phyloP scores from a whole-genome alignment of 176 grass and related monocot species.

The sorghum (Sorghum bicolor) region Sorghum_bicolor_NCBIv3 NC_012873.2:61501-62000 shows the following conservation, averaged over 20 bases:
- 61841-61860: conserved; percentile 2
- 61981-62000: conserved; percentile 70
- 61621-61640: neutral
- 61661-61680: too few relatives aligned
- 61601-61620: neutral
- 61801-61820: neutral
- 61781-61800: neutral
- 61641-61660: neutral
- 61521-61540: neutral
- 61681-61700: too few relatives aligned
- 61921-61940: conserved; percentile 68
- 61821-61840: neutral
- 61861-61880: conserved; percentile 64
- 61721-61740: neutral
- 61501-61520: conserved; percentile 34
- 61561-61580: neutral
- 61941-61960: conserved; percentile 86
- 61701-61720: neutral
- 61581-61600: too few relatives aligned
- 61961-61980: conserved; percentile 95
- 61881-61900: conserved; percentile 42
- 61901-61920: conserved; percentile 42
- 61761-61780: neutral
- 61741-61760: neutral
- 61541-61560: neutral